A percentile compares a stretch with the other conserved stretches of the same genome.
Conservation (phyloP, 139 green algal species). For the Medakamo hakoo region DNA sequence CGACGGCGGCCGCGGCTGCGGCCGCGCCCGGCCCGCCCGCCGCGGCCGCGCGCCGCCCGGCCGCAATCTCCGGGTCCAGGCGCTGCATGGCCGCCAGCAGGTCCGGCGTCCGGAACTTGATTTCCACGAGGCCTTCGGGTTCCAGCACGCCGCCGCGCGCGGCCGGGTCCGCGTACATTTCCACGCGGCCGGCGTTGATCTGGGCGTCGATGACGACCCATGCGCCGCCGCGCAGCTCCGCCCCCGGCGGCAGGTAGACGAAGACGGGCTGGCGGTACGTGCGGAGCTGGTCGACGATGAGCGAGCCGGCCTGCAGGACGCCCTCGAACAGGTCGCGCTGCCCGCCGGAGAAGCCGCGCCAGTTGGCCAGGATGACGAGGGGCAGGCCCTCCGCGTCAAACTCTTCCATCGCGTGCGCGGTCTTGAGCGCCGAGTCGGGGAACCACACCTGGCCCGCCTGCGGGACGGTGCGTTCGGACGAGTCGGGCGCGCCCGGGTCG, state of each 20-base stretch:
- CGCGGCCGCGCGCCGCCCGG: not conserved
- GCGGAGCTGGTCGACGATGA: conserved; percentile 90
- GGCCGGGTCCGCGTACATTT: conserved; percentile 68
- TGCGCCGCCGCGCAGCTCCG: conserved; percentile 89
- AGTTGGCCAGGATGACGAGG: conserved; percentile 96
- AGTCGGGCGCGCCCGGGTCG: conserved; percentile 66
- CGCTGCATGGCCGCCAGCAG: conserved; percentile 75
- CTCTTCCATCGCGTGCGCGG: conserved; percentile 92
- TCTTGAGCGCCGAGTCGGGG: conserved; percentile 92
- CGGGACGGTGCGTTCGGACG: conserved; percentile 14
- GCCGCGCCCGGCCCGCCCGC: conserved; percentile 8
- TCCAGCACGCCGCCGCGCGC: conserved; percentile 85
- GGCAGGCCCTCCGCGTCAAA: conserved; percentile 89
- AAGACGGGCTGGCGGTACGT: conserved; percentile 80
- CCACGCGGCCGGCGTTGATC: conserved; percentile 68
- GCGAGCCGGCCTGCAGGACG: conserved; percentile 81
- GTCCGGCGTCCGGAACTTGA: conserved; percentile 84
- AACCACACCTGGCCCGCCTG: conserved; percentile 88
- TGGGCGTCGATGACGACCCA: conserved; percentile 96
- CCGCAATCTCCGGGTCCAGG: conserved; percentile 53
- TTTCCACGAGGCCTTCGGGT: conserved; percentile 93
- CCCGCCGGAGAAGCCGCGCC: conserved; percentile 92
- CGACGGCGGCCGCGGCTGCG: conserved; percentile 22
- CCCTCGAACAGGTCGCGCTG: conserved; percentile 96
- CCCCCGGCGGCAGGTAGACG: conserved; percentile 85